Evolutionary conservation across 2,329 filamentous ascomycete genomes (phyloP).

Genomic region (Parafenestella ontariensis): DNA sequence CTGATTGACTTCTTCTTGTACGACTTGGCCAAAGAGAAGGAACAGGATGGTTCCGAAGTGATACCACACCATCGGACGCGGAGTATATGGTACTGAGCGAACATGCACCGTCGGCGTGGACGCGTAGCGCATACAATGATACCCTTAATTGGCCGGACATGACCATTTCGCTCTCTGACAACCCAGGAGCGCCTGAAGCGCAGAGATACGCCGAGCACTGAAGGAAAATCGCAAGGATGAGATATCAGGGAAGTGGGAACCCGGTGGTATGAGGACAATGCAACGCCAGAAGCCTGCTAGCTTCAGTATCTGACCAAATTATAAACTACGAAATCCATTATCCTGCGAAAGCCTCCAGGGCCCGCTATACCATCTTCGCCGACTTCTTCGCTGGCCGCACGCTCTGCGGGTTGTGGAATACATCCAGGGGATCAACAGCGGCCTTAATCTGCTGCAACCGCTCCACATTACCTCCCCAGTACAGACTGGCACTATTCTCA

Average conservation of each 20-base stretch:
- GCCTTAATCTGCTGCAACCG: constrained; percentile 49
- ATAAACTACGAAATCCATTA: neutral
- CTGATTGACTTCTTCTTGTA: constrained; percentile 98
- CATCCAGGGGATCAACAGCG: constrained; percentile 48
- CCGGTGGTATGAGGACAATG: too few relatives aligned
- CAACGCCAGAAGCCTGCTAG: too few relatives aligned
- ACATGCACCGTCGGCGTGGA: neutral
- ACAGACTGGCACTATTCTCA: constrained; percentile 52
- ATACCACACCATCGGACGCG: constrained; percentile 88
- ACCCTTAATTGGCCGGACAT: neutral
- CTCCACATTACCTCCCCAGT: constrained; percentile 52
- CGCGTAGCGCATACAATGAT: neutral
- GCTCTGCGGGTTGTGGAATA: constrained; percentile 48
- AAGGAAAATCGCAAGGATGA: too few relatives aligned
- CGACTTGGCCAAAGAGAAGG: constrained; percentile 88
- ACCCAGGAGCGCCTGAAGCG: too few relatives aligned
- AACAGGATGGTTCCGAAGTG: constrained; percentile 54
- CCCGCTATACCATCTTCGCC: neutral
- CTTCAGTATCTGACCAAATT: neutral
- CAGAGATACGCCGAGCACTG: too few relatives aligned
- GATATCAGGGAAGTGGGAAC: too few relatives aligned
- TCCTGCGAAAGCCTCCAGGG: neutral
- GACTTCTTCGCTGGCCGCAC: constrained; percentile 29
- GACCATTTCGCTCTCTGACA: too few relatives aligned
- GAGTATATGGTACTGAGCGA: constrained; percentile 85